Conservation (phyloP, 2,329 filamentous ascomycete genomes). For the Penicillium sp. region DNA sequence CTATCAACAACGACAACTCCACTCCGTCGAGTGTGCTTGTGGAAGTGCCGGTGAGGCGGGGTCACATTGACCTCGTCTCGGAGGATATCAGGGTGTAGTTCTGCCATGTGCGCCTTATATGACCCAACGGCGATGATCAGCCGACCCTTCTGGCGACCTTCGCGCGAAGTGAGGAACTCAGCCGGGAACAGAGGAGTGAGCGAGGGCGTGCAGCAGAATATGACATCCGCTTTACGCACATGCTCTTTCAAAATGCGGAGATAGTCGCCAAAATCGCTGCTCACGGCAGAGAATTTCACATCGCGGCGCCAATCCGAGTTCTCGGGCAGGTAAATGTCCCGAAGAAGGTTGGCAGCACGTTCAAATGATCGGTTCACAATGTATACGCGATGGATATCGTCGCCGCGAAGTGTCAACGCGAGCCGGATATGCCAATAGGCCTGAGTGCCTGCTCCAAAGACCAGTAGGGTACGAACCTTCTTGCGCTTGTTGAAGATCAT, state of each 20-base stretch:
- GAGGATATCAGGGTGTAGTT: constrained; percentile 76
- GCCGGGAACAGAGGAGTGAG: constrained; percentile 72
- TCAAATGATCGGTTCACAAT: constrained; percentile 70
- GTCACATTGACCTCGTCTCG: constrained; percentile 57
- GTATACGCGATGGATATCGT: constrained; percentile 74
- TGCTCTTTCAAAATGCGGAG: constrained; percentile 67
- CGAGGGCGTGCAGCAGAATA: constrained; percentile 86
- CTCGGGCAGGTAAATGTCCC: constrained; percentile 54
- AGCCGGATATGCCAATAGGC: constrained; percentile 94
- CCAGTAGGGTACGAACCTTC: constrained; percentile 70
- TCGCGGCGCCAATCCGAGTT: constrained; percentile 62
- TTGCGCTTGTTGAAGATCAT: constrained; percentile 65
- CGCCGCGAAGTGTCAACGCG: constrained; percentile 65
- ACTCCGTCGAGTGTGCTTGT: constrained; percentile 55
- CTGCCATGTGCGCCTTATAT: constrained; percentile 72
- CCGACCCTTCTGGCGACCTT: constrained; percentile 46
- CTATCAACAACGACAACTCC: constrained; percentile 65
- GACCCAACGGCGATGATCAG: constrained; percentile 47
- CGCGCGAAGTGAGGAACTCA: constrained; percentile 64
- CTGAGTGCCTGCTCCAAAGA: constrained; percentile 86
- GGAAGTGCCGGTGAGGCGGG: constrained; percentile 47
- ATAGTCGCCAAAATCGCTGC: constrained; percentile 69
- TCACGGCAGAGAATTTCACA: constrained; percentile 68
- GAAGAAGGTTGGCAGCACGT: constrained; percentile 48
- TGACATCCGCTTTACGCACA: constrained; percentile 68